phyloP scores from a whole-genome alignment of 2,329 filamentous ascomycete species.

The Pestalotiopsis sp. region DNA sequence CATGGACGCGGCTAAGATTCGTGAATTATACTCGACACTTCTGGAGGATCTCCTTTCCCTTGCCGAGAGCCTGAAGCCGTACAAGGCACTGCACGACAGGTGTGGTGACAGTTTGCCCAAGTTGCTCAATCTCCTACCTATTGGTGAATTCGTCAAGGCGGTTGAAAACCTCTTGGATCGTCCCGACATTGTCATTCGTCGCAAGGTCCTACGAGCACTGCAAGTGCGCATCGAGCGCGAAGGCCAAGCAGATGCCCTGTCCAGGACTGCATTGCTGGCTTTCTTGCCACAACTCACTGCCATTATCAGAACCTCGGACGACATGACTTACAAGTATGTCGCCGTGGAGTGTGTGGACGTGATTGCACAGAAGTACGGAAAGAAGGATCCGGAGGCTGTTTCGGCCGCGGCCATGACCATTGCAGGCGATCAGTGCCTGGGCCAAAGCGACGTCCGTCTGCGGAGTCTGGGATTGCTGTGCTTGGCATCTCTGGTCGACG shows the following conservation, averaged over 20 bases:
- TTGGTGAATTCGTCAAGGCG: constrained; percentile 85
- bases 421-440: constrained; percentile 75
- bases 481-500: constrained; percentile 85
- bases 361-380: constrained; percentile 93
- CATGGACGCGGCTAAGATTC: constrained; percentile 68
- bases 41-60: constrained; percentile 68
- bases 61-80: constrained; percentile 64
- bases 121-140: constrained; percentile 82
- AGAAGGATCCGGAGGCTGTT: constrained; percentile 81
- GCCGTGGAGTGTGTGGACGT: constrained; percentile 90
- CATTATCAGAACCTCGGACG: constrained; percentile 73
- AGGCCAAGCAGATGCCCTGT: constrained; percentile 67
- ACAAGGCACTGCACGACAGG: constrained; percentile 57
- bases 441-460: constrained; percentile 71
- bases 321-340: constrained; percentile 79
- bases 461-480: constrained; percentile 86
- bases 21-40: constrained; percentile 69
- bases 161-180: constrained; percentile 81
- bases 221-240: constrained; percentile 78
- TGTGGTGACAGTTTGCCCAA: constrained; percentile 75
- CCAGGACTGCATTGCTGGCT: constrained; percentile 71
- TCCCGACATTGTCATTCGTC: constrained; percentile 73
- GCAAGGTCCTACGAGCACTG: constrained; percentile 80
- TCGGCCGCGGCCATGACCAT: constrained; percentile 77
- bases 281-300: constrained; percentile 80